Evolutionary conservation across 2,329 filamentous ascomycete genomes (phyloP).

Genomic region (Cladophialophora bantiana): DNA sequence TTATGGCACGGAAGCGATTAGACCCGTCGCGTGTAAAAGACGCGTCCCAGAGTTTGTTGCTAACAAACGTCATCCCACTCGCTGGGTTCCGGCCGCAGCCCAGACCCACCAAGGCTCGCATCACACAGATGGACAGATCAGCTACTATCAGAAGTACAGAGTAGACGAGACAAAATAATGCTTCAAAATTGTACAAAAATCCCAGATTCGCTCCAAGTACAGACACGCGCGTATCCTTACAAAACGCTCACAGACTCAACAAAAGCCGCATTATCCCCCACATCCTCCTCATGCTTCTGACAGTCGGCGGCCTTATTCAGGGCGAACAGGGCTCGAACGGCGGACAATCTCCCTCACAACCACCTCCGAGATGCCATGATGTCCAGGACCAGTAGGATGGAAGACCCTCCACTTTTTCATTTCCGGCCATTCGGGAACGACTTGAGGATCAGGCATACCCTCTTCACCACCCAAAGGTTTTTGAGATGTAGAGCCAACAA

Average conservation of each 20-base stretch:
- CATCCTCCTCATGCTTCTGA: background rate
- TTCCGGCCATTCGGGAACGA: constrained; percentile 27
- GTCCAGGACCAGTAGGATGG: constrained; percentile 41
- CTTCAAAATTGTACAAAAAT: background rate
- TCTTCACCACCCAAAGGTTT: constrained; percentile 2
- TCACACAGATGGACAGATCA: background rate
- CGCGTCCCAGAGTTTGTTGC: constrained; percentile 16
- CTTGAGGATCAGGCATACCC: constrained; percentile 14
- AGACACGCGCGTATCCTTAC: background rate
- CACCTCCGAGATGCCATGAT: constrained; percentile 40
- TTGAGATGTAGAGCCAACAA: background rate
- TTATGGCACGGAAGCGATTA: background rate
- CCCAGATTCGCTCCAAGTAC: background rate
- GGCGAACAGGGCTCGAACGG: background rate
- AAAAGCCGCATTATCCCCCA: background rate
- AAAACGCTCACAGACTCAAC: background rate
- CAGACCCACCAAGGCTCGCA: background rate
- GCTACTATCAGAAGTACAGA: background rate
- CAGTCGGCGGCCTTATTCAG: background rate
- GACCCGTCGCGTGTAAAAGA: constrained; percentile 11
- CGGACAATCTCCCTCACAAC: constrained; percentile 30
- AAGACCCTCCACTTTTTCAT: constrained; percentile 35
- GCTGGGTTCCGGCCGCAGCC: background rate
- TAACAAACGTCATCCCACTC: constrained; percentile 11
- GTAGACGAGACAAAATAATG: background rate